These are phyloP conservation scores for Silene conica DNA, from an alignment of 148 eudicot genomes.

Conservation along the genomic window DNA sequence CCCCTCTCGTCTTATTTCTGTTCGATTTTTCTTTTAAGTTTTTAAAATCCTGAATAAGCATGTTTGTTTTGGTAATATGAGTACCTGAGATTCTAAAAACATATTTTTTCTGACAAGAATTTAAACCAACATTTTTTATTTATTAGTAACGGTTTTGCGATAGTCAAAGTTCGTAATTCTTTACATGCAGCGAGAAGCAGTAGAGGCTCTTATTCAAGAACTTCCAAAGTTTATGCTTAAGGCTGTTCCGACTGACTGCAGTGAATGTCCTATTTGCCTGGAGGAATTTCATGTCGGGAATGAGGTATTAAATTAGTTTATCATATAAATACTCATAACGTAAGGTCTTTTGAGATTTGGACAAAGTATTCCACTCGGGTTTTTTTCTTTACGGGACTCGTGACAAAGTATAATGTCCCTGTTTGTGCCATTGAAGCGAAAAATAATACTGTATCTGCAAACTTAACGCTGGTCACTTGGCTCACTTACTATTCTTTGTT, in stretches of 20 bases:
- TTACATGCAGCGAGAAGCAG: slow-evolving; percentile 73
- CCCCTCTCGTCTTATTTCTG: background rate
- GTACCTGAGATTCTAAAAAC: background rate
- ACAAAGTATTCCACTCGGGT: background rate
- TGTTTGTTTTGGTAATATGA: background rate
- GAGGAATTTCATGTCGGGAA: slow-evolving; percentile 92
- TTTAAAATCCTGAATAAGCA: slow-evolving; percentile 4
- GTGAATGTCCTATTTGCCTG: slow-evolving; percentile 93
- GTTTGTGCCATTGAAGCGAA: too few species aligned
- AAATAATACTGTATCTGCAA: too few species aligned
- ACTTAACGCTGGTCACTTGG: too few species aligned
- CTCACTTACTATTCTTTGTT: too few species aligned
- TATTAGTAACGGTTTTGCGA: background rate
- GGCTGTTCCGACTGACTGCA: slow-evolving; percentile 95
- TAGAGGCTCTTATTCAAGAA: slow-evolving; percentile 92
- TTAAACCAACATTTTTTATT: background rate
- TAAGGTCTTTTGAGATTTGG: background rate
- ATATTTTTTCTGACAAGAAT: background rate
- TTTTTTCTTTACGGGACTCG: too few species aligned
- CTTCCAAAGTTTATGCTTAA: slow-evolving; percentile 84
- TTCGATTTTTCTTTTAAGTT: background rate
- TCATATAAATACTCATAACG: background rate
- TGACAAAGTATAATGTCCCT: too few species aligned
- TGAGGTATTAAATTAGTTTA: slow-evolving; percentile 45
- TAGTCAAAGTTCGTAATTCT: background rate